phyloP scores from a whole-genome alignment of 805 yeast genomes.

The Kluyveromyces lactis region DNA sequence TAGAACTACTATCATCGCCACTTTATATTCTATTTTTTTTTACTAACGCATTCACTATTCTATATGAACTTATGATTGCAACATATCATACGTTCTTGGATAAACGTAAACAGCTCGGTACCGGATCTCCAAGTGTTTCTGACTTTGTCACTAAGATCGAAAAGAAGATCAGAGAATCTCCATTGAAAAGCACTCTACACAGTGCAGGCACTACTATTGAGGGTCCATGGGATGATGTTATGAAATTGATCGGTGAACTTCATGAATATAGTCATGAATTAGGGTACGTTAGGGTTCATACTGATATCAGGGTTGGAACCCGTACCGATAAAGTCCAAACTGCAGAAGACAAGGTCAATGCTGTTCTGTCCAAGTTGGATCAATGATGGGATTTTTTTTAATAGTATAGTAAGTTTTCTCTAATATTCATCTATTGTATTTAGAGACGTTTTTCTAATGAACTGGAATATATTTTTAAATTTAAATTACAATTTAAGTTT shows the following conservation, averaged over 20 bases:
- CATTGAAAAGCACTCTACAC: constrained; percentile 62
- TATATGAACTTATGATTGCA: no score
- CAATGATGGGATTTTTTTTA: no score
- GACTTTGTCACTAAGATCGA: constrained; percentile 72
- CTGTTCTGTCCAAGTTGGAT: constrained; percentile 36
- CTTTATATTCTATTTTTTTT: background rate
- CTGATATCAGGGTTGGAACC: constrained; percentile 82
- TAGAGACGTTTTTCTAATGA: no score
- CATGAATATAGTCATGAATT: constrained; percentile 64
- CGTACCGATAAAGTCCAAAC: constrained; percentile 67
- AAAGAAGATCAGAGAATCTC: constrained; percentile 49
- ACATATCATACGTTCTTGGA: no score
- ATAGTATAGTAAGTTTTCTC: no score
- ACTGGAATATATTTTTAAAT: no score
- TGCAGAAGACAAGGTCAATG: constrained; percentile 63
- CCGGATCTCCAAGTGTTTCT: constrained; percentile 68
- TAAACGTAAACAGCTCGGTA: constrained; percentile 49
- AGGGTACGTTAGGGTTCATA: constrained; percentile 74
- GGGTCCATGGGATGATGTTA: constrained; percentile 91
- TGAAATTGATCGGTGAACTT: constrained; percentile 65
- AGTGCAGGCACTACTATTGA: constrained; percentile 89
- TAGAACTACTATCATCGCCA: no score
- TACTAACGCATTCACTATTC: no score
- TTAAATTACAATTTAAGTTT: no score
- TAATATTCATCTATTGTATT: no score